Evolutionary conservation across 106 monocot genomes (phyloP).

Genomic region (Acorus calamus): DNA sequence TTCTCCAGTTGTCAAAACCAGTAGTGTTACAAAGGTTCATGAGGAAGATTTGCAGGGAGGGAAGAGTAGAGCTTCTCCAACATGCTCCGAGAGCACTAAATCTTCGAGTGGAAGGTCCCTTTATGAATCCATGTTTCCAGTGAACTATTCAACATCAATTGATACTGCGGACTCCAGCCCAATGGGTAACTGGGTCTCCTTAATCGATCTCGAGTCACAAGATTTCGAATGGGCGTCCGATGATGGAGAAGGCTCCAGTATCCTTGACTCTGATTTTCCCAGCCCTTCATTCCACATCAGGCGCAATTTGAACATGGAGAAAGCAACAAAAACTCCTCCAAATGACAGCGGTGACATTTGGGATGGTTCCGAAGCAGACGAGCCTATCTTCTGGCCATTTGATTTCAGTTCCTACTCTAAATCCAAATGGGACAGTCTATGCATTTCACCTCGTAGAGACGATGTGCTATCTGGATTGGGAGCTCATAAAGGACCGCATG

Average conservation of each 20-base stretch:
- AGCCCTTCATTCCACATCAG: slow-evolving; percentile 37
- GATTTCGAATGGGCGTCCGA: slow-evolving; percentile 26
- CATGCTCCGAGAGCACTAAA: slow-evolving; percentile 4
- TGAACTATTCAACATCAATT: slow-evolving; percentile 11
- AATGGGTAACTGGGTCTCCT: slow-evolving; percentile 26
- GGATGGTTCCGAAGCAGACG: slow-evolving; percentile 15
- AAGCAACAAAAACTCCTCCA: not conserved
- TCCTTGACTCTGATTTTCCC: slow-evolving; percentile 27
- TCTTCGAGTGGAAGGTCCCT: slow-evolving; percentile 17
- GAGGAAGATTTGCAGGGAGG: not conserved
- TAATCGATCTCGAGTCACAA: slow-evolving; percentile 38
- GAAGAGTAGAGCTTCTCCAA: not conserved
- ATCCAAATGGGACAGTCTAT: slow-evolving; percentile 29
- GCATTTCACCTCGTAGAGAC: slow-evolving; percentile 35
- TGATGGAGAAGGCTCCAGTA: slow-evolving; percentile 10
- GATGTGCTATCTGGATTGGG: not conserved
- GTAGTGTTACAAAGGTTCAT: not conserved
- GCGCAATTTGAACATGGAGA: not conserved
- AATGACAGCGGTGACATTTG: not conserved
- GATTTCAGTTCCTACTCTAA: slow-evolving; percentile 33
- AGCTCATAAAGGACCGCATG: not conserved
- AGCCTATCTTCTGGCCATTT: slow-evolving; percentile 67
- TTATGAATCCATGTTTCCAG: slow-evolving; percentile 1
- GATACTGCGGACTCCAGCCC: slow-evolving; percentile 10
- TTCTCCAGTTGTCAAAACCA: not conserved